A percentile compares a stretch with the other conserved stretches of the same genome.
These are phyloP conservation scores for Castanea crenata DNA, from an alignment of 306 rosid species.

Conservation along the genomic window DNA sequence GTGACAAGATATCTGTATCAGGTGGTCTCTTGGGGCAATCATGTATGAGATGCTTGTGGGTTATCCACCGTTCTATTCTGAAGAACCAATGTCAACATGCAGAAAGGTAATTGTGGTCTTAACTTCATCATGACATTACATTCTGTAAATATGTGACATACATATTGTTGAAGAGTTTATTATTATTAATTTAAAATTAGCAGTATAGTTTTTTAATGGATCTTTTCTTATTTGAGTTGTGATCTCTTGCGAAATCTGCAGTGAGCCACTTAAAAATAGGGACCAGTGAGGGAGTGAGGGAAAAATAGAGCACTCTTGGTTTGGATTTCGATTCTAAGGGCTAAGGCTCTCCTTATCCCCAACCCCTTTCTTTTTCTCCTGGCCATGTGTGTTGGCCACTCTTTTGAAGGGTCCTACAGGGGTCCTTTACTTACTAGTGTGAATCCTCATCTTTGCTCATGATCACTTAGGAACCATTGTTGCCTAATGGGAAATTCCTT, in stretches of 20 bases:
- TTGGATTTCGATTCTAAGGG: too few relatives aligned
- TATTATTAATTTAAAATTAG: background rate
- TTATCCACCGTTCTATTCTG: slow-evolving; percentile 83
- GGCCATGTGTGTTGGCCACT: too few relatives aligned
- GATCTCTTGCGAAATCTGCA: background rate
- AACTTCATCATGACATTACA: background rate
- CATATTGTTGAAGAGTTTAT: background rate
- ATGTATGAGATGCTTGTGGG: slow-evolving; percentile 97
- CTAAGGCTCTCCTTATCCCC: too few relatives aligned
- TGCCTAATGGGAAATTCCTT: too few relatives aligned
- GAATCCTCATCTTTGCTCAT: too few relatives aligned
- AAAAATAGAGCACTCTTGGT: too few relatives aligned
- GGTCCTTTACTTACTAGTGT: too few relatives aligned
- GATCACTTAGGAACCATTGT: too few relatives aligned
- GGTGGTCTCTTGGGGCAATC: slow-evolving; percentile 98
- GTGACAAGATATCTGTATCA: slow-evolving; percentile 22
- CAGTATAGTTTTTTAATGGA: background rate
- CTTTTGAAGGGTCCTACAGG: too few relatives aligned
- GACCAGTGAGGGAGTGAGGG: background rate
- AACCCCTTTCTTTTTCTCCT: too few relatives aligned
- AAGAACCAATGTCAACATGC: slow-evolving; percentile 82
- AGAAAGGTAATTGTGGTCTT: slow-evolving; percentile 57
- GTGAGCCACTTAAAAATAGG: background rate
- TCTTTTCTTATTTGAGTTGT: background rate
- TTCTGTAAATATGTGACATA: background rate